Evolutionary conservation across 2,329 filamentous ascomycete genomes (phyloP).

Genomic region (Aureobasidium lini): DNA sequence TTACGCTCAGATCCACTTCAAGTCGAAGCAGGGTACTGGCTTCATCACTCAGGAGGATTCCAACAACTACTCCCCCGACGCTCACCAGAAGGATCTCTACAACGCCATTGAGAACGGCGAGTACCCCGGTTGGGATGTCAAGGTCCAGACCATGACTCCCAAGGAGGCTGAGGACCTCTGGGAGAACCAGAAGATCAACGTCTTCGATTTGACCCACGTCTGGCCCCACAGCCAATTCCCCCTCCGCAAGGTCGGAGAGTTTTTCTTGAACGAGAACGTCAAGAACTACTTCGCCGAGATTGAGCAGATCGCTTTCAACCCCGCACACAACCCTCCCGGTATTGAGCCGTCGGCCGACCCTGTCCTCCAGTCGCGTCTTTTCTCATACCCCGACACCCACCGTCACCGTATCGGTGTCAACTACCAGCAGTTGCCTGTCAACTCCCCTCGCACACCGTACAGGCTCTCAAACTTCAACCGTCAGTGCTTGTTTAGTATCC

Average conservation of each 20-base stretch:
- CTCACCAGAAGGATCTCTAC: constrained; percentile 47
- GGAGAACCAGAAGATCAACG: constrained; percentile 48
- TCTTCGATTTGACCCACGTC: constrained; percentile 48
- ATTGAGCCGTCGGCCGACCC: constrained; percentile 64
- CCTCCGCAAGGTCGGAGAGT: constrained; percentile 46
- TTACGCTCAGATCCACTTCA: constrained; percentile 47
- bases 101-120: constrained; percentile 46
- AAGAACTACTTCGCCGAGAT: constrained; percentile 59
- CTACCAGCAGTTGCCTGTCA: constrained; percentile 52
- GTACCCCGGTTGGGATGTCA: constrained; percentile 45
- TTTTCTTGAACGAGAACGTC: constrained; percentile 47
- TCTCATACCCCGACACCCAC: constrained; percentile 63
- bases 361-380: constrained; percentile 60
- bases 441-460: constrained; percentile 50
- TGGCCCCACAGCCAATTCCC: constrained; percentile 48
- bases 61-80: constrained; percentile 43
- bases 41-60: constrained; percentile 48
- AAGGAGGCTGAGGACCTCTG: constrained; percentile 45
- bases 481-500: too few species aligned
- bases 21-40: constrained; percentile 43
- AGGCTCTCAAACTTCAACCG: constrained; percentile 54
- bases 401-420: constrained; percentile 51
- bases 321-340: constrained; percentile 58
- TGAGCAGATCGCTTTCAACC: constrained; percentile 63
- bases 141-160: constrained; percentile 45